These are phyloP conservation scores for Multifurca ochricompacta DNA, from an alignment of 768 basidiomycete genomes.

Conservation along the genomic window DNA sequence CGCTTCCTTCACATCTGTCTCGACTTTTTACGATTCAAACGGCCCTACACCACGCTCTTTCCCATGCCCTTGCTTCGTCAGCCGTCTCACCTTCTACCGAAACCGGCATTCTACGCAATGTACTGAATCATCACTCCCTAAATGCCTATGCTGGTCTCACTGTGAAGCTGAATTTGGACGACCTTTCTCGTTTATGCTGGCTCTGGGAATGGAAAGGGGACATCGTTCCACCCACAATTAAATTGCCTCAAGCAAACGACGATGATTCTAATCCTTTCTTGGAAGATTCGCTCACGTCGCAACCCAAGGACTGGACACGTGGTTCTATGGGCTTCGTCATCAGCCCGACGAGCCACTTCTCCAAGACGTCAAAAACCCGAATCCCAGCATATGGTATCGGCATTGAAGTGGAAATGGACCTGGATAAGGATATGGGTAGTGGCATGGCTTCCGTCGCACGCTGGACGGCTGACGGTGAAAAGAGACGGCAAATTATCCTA, in stretches of 20 bases:
- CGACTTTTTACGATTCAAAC: conserved; percentile 60
- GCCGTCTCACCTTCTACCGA: conserved; percentile 71
- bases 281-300: conserved; percentile 17
- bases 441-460: conserved; percentile 89
- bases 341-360: conserved; percentile 64
- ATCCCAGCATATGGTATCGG: conserved; percentile 79
- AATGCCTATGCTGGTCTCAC: conserved; percentile 60
- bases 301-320: conserved; percentile 63
- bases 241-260: not conserved
- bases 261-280: conserved; percentile 27
- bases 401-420: conserved; percentile 80
- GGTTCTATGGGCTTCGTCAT: conserved; percentile 75
- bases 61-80: conserved; percentile 77
- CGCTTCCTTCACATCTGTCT: conserved; percentile 50
- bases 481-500: conserved; percentile 49
- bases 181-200: conserved; percentile 75
- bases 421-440: conserved; percentile 68
- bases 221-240: conserved; percentile 27
- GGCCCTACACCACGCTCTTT: conserved; percentile 72
- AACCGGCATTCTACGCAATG: conserved; percentile 67
- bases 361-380: conserved; percentile 56
- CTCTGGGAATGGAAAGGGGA: conserved; percentile 81
- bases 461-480: conserved; percentile 69
- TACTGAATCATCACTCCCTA: conserved; percentile 69
- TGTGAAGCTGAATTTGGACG: conserved; percentile 56